Percentiles rank a stretch among this genome's conserved stretches.
phyloP scores from a whole-genome alignment of 768 basidiomycete genomes.

The Phaffia australis region DNA sequence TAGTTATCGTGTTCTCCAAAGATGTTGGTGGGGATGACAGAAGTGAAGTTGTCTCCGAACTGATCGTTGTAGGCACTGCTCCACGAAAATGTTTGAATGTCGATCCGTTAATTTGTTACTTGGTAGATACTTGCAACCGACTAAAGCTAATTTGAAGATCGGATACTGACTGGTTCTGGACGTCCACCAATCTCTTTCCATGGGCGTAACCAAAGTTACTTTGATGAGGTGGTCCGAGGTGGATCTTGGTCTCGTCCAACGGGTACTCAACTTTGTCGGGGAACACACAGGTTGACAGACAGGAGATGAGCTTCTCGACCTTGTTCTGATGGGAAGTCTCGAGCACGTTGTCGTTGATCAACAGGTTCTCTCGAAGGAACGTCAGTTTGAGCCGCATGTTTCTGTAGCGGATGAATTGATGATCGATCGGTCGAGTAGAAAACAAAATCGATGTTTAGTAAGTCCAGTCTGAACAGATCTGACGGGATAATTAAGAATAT shows the following conservation, averaged over 20 bases:
- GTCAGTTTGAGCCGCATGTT: conserved; percentile 95
- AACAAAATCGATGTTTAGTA: neutral
- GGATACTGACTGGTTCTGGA: conserved; percentile 71
- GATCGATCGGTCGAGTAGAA: neutral
- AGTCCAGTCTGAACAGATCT: neutral
- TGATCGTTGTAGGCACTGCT: conserved; percentile 76
- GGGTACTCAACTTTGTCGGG: conserved; percentile 91
- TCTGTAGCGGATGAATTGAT: conserved; percentile 76
- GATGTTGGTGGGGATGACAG: conserved; percentile 86
- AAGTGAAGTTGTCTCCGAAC: conserved; percentile 87
- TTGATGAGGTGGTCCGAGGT: conserved; percentile 79
- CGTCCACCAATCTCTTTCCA: conserved; percentile 89
- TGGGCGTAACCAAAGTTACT: conserved; percentile 90
- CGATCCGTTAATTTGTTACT: neutral
- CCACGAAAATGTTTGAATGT: neutral
- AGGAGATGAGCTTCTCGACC: conserved; percentile 74
- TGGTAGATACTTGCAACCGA: neutral
- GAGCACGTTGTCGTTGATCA: conserved; percentile 91
- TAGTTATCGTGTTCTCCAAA: conserved; percentile 94
- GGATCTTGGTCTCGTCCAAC: conserved; percentile 83
- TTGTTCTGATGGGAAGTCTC: conserved; percentile 58
- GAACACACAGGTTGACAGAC: conserved; percentile 94
- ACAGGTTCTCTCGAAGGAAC: conserved; percentile 85
- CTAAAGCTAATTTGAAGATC: neutral
- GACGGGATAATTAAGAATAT: conserved; percentile 20